Conservation (phyloP, 495 filamentous ascomycete genomes). For the Podospora fimiseda region DNA sequence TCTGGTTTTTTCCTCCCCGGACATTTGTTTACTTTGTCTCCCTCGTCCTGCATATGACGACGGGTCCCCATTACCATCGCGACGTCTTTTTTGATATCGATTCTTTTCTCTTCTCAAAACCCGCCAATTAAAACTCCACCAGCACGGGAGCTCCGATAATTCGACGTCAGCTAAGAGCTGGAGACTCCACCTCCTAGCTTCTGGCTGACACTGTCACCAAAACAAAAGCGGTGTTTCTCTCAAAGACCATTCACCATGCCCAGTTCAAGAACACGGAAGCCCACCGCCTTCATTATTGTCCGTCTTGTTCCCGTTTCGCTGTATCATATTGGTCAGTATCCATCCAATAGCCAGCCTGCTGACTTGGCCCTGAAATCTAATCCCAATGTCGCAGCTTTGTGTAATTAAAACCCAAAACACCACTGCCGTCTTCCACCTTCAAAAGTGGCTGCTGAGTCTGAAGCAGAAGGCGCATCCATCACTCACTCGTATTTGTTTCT, state of each 20-base stretch:
- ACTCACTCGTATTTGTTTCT: too few relatives aligned
- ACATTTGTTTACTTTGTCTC: background rate
- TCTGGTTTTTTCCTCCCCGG: background rate
- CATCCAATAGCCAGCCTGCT: constrained; percentile 28
- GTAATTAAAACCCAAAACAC: constrained; percentile 27
- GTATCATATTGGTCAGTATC: constrained; percentile 49
- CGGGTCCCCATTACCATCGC: background rate
- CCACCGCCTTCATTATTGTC: constrained; percentile 19
- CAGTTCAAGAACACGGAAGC: constrained; percentile 14
- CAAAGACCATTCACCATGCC: constrained; percentile 27
- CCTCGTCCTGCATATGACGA: constrained; percentile 1
- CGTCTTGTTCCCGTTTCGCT: constrained; percentile 25
- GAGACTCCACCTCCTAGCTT: background rate
- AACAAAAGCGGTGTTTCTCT: background rate
- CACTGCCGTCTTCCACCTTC: constrained; percentile 2
- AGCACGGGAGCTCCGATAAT: background rate
- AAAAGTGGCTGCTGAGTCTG: background rate
- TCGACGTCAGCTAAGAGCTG: background rate
- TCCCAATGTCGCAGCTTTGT: constrained; percentile 27
- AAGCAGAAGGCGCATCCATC: background rate
- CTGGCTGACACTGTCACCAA: background rate
- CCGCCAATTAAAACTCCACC: background rate
- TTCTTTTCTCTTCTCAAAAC: background rate
- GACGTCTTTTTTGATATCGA: background rate
- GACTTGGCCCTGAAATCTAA: constrained; percentile 21